phyloP scores from a whole-genome alignment of 441 rosid genomes.

The Metrosideros polymorpha region DNA sequence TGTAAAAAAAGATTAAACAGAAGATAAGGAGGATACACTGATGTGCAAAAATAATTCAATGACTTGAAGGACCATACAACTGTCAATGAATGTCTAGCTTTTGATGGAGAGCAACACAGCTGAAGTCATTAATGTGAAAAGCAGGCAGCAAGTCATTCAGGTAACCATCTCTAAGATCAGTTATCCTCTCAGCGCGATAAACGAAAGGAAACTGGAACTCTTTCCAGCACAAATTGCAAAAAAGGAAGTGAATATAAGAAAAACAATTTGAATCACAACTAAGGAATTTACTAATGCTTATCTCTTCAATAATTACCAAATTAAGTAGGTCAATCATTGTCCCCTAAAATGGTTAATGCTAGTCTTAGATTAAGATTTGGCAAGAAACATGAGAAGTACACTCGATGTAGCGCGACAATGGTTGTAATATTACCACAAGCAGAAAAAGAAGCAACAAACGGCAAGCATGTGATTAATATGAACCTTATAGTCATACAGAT shows the following conservation, averaged over 20 bases:
- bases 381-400: background rate
- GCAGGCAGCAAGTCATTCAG: background rate
- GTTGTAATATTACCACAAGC: background rate
- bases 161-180: background rate
- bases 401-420: background rate
- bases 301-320: background rate
- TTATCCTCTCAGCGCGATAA: background rate
- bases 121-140: background rate
- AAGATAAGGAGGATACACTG: background rate
- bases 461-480: background rate
- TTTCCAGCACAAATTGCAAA: background rate
- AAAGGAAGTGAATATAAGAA: background rate
- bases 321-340: background rate
- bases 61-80: background rate
- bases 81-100: background rate
- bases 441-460: background rate
- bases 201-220: background rate
- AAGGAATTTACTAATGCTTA: background rate
- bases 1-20: background rate
- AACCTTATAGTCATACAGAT: constrained; percentile 95
- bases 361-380: background rate
- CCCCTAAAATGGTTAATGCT: background rate
- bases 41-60: background rate
- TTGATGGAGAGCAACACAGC: background rate
- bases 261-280: background rate